A percentile compares a stretch with the other conserved stretches of the same genome.
phyloP scores from a whole-genome alignment of 2,329 filamentous ascomycete species.

The Exophiala oligosperma region DNA sequence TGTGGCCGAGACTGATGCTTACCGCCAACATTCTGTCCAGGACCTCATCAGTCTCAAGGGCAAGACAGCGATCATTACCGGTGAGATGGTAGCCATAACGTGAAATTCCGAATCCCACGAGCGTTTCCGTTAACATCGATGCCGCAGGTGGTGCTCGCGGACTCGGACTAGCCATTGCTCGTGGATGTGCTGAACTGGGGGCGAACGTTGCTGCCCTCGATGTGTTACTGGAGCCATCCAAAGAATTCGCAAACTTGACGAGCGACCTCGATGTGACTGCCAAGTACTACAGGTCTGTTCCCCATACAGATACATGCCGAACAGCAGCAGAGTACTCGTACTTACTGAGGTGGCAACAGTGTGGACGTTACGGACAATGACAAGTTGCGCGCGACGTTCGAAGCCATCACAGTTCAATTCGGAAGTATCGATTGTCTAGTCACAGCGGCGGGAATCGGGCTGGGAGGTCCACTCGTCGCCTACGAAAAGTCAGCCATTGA shows the following conservation, averaged over 20 bases:
- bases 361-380: slow-evolving; percentile 48
- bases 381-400: slow-evolving; percentile 42
- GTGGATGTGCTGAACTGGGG: slow-evolving; percentile 44
- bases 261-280: slow-evolving; percentile 44
- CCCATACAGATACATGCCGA: not conserved
- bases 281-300: slow-evolving; percentile 40
- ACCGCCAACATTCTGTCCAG: not conserved
- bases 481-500: slow-evolving; percentile 46
- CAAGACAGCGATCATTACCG: slow-evolving; percentile 7
- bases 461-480: slow-evolving; percentile 47
- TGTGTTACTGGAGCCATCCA: slow-evolving; percentile 28
- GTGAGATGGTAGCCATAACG: not conserved
- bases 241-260: slow-evolving; percentile 37
- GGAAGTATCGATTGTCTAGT: slow-evolving; percentile 46
- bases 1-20: not conserved
- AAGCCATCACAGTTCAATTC: slow-evolving; percentile 39
- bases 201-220: slow-evolving; percentile 42
- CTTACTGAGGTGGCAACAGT: not conserved
- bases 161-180: slow-evolving; percentile 40
- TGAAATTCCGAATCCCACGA: no score
- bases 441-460: slow-evolving; percentile 36
- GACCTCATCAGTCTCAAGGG: not conserved
- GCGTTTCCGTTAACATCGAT: not conserved
- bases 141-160: slow-evolving; percentile 43
- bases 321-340: not conserved